Conservation (phyloP, 1,284 basidiomycete species). For the Marasmius oreades region DNA sequence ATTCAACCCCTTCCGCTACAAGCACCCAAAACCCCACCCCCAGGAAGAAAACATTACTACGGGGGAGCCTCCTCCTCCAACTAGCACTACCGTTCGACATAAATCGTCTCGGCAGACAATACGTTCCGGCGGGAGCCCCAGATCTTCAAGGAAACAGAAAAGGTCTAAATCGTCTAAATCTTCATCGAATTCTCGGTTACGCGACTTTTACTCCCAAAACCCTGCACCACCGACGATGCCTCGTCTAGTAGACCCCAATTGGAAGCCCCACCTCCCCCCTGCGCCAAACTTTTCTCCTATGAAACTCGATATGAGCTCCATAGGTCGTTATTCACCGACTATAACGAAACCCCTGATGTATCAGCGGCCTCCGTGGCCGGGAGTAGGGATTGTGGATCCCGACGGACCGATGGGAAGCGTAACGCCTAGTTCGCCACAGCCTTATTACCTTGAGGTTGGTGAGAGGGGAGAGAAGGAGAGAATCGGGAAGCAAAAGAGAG, state of each 20-base stretch:
- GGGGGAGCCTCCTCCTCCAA: too few species aligned
- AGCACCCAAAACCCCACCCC: too few species aligned
- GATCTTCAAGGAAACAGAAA: too few species aligned
- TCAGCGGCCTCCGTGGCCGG: background rate
- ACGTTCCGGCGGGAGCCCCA: background rate
- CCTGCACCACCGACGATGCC: background rate
- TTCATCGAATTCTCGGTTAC: too few species aligned
- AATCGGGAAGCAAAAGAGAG: background rate
- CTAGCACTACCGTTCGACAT: background rate
- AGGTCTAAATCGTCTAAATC: too few species aligned
- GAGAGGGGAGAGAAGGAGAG: background rate
- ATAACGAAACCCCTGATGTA: too few species aligned
- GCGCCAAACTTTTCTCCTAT: background rate
- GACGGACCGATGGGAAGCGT: too few species aligned
- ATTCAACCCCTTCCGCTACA: conserved; percentile 1
- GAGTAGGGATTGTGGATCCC: background rate
- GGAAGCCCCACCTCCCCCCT: background rate
- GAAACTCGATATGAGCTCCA: conserved; percentile 1
- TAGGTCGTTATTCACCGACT: background rate
- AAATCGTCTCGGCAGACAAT: background rate
- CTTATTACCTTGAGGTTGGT: background rate
- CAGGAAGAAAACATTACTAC: too few species aligned
- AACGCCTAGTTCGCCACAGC: background rate
- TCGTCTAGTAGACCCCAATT: background rate
- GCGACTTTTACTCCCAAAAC: too few species aligned